These are phyloP conservation scores for Podospora comata DNA, from an alignment of 495 filamentous ascomycete genomes.

Conservation along the genomic window DNA sequence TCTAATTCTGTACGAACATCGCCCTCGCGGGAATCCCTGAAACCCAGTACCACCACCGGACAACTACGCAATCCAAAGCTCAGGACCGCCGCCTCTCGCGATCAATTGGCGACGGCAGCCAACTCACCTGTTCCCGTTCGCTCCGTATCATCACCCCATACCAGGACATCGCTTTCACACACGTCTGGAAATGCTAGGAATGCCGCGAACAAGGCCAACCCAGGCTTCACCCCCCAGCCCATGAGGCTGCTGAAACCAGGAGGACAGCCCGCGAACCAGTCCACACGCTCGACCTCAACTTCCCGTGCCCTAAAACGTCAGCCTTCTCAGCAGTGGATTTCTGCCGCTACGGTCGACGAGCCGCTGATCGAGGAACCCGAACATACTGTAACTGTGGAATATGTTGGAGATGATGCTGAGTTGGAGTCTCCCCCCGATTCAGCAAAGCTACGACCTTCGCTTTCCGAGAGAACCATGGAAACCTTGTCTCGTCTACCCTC, in stretches of 20 bases:
- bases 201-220: constrained; percentile 7
- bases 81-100: constrained; percentile 41
- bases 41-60: not conserved
- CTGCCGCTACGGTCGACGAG: constrained; percentile 23
- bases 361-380: constrained; percentile 6
- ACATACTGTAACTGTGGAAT: constrained; percentile 4
- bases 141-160: constrained; percentile 28
- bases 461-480: constrained; percentile 49
- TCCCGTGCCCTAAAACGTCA: constrained; percentile 16
- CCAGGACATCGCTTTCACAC: constrained; percentile 11
- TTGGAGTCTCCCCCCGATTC: constrained; percentile 18
- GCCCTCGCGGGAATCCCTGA: constrained; percentile 32
- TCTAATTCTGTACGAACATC: constrained; percentile 30
- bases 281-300: constrained; percentile 10
- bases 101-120: constrained; percentile 34
- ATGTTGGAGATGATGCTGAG: not conserved
- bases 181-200: constrained; percentile 13
- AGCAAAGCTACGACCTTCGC: constrained; percentile 37
- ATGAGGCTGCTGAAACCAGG: constrained; percentile 14
- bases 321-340: constrained; percentile 33
- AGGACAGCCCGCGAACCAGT: constrained; percentile 3
- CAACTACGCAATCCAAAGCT: constrained; percentile 40
- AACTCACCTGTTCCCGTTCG: constrained; percentile 13
- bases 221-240: constrained; percentile 7
- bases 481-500: constrained; percentile 47